Evolutionary conservation across 371 early-diverging fungal species (phyloP).

Genomic region (Mucor plumbeus): DNA sequence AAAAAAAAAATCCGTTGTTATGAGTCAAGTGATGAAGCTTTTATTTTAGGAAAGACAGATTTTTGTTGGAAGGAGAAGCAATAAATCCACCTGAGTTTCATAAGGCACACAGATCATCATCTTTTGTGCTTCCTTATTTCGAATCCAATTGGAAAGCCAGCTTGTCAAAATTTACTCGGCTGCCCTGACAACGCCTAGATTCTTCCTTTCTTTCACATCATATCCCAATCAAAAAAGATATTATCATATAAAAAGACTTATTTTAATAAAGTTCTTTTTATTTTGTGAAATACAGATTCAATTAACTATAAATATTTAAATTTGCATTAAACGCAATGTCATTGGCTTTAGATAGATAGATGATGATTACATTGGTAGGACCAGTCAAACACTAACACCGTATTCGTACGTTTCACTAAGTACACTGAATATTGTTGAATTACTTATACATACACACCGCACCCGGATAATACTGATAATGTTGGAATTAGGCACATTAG

Average conservation of each 20-base stretch:
- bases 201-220: not conserved
- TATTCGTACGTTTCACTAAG: constrained; percentile 4
- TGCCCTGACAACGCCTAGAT: not conserved
- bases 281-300: not conserved
- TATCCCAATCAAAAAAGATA: not conserved
- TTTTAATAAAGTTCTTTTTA: too few relatives aligned
- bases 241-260: not conserved
- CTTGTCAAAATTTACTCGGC: constrained; percentile 4
- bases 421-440: not conserved
- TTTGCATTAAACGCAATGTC: constrained; percentile 14
- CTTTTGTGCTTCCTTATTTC: not conserved
- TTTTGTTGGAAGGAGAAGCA: not conserved
- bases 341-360: constrained; percentile 3
- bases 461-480: not conserved
- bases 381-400: constrained; percentile 12
- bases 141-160: not conserved
- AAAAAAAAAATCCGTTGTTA: not conserved
- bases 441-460: constrained; percentile 4
- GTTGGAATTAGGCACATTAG: constrained; percentile 2
- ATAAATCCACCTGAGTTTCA: constrained; percentile 6
- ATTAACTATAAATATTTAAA: constrained; percentile 6
- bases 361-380: constrained; percentile 11
- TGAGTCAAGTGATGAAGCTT: constrained; percentile 17
- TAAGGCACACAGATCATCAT: constrained; percentile 7
- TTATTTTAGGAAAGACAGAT: constrained; percentile 13